Base-by-base conservation (phyloP, 2,329 filamentous ascomycete species). In the Chaetomiaceae sp. region DNA sequence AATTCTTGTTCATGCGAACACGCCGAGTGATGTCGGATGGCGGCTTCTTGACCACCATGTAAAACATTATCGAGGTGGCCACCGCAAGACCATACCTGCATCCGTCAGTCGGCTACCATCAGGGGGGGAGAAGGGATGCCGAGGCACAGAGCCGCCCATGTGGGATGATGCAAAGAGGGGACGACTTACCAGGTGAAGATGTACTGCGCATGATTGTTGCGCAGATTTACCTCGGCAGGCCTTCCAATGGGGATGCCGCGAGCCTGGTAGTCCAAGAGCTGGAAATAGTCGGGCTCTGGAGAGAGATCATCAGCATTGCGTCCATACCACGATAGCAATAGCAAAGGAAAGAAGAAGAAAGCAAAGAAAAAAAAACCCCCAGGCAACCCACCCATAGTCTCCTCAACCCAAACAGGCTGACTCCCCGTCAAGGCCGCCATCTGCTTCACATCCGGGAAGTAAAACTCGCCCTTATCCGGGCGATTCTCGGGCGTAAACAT, bases 121-220 rank as follows among this genome's bases (percentile, higher is more conserved):
- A 36, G 20, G 11, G n/a, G 21, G 16, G 25, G 33, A 40, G 11
- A 10, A 40, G 11, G 11, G 5, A n/a, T n/a, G 27, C 25, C 18
- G n/a, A 40, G 23, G n/a, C 37, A 30, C 4, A 41, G 13, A 34
- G n/a, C 23, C 9, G 23, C 14, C 11, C 5, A 32, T 4, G 38
- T 25, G 16, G 18, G 7, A 30, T 10, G 6, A 4, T 14, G n/a
- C n/a, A 7, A 20, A 11, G 21, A 42, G 21, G 3, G 30, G 33
- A 36, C 23, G 21, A 72, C 84, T 66, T 82, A 97, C 94, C 94
- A 99, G 61, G 94, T 99, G 70, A 96, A 94, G 62, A 99, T 99
- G 71, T 99, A 99, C 76, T 97, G 94, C 59, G 89, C 85, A 71
- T 99, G 94, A 72, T 95, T 97, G 69, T 99, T 99, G 68, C 90